phyloP scores from a whole-genome alignment of 2,329 filamentous ascomycete species.

The Aspergillus hiratsukae region DNA sequence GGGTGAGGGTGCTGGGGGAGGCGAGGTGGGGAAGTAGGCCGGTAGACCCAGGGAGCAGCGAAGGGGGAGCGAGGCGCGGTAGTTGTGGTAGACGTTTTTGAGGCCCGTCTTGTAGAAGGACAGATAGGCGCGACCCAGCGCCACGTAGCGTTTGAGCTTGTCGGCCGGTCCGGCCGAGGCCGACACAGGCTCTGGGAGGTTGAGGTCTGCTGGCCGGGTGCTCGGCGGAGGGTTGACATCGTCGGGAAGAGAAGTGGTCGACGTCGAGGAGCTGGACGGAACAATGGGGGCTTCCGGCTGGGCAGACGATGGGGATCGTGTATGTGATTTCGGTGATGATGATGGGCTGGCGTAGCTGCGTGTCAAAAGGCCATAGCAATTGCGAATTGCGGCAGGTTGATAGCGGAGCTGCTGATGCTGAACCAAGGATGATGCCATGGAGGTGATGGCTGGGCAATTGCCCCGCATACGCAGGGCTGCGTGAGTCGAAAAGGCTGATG shows the following conservation, averaged over 20 bases:
- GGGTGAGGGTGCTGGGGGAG: constrained; percentile 15
- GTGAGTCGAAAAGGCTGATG: background rate
- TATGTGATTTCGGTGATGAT: constrained; percentile 14
- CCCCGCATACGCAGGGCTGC: background rate
- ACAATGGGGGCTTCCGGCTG: constrained; percentile 10
- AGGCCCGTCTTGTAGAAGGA: constrained; percentile 85
- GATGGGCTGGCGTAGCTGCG: constrained; percentile 8
- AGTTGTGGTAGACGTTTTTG: constrained; percentile 67
- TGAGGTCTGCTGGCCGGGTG: constrained; percentile 67
- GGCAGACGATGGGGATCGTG: constrained; percentile 16
- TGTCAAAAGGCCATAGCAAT: background rate
- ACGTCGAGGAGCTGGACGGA: constrained; percentile 15
- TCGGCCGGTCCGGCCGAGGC: constrained; percentile 40
- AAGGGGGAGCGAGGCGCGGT: constrained; percentile 33
- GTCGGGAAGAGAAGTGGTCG: constrained; percentile 16
- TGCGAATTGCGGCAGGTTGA: background rate
- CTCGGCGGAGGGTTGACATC: constrained; percentile 66
- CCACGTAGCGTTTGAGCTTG: constrained; percentile 31
- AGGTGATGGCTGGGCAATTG: background rate
- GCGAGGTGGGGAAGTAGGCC: constrained; percentile 32
- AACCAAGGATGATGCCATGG: background rate
- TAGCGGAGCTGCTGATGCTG: background rate
- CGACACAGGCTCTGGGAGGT: constrained; percentile 53
- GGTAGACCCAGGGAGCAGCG: constrained; percentile 27
- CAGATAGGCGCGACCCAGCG: constrained; percentile 69